A percentile compares a stretch with the other conserved stretches of the same genome.
phyloP scores from a whole-genome alignment of 2,329 filamentous ascomycete species.

The Cladosporium sp. region DNA sequence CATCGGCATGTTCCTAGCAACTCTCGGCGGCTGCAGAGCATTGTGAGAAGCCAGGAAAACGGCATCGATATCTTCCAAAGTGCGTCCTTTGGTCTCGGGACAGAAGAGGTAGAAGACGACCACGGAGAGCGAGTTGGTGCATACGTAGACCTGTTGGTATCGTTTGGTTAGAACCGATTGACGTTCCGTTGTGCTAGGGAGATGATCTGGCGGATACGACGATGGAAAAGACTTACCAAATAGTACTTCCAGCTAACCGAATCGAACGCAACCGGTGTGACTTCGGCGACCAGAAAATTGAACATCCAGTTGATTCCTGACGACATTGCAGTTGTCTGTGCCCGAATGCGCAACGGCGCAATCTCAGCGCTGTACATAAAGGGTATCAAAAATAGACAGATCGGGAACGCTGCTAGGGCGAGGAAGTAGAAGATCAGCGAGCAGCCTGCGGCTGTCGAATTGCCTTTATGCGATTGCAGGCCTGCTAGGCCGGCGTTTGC shows the following conservation, averaged over 20 bases:
- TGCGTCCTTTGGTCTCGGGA: conserved; percentile 26
- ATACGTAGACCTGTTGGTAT: conserved; percentile 50
- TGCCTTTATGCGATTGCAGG: conserved; percentile 19
- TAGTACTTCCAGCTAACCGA: conserved; percentile 43
- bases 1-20: conserved; percentile 21
- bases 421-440: conserved; percentile 26
- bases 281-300: conserved; percentile 39
- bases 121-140: conserved; percentile 56
- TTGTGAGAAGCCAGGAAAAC: conserved; percentile 25
- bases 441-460: conserved; percentile 20
- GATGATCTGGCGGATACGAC: neutral
- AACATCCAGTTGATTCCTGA: conserved; percentile 58
- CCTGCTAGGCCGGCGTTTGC: conserved; percentile 23
- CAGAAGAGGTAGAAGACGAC: conserved; percentile 34
- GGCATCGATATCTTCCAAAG: conserved; percentile 28
- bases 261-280: conserved; percentile 54
- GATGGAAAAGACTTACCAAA: conserved; percentile 6
- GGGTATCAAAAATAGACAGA: conserved; percentile 28
- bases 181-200: neutral
- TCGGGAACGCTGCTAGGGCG: conserved; percentile 24
- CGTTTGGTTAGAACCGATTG: conserved; percentile 18
- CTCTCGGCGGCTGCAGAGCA: conserved; percentile 19
- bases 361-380: conserved; percentile 34
- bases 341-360: conserved; percentile 26
- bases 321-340: conserved; percentile 32